Base-by-base conservation (phyloP, 768 basidiomycete genomes). In the Lentinus tigrinus region DNA sequence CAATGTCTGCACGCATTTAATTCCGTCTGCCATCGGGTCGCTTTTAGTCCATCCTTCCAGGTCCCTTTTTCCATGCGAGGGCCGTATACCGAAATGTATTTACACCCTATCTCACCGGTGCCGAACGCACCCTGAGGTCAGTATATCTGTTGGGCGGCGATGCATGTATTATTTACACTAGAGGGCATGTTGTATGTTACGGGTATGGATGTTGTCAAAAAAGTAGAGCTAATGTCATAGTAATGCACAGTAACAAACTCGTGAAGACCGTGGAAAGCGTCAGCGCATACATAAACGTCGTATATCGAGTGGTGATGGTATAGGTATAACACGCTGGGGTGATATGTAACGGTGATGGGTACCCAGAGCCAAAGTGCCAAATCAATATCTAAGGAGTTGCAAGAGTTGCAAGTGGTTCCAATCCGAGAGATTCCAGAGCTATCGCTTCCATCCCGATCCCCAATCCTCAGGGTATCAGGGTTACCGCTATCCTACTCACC, bases 181-280 rank as follows among this genome's bases (percentile, higher is more conserved):
- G 36, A 31, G 19, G 46, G 17, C 34, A 34, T 48, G 53, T 54
- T 55, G 54, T 55, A 60, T 47, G 23, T 16, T 58, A 60, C 49
- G 53, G 58, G 58, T 60, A 60, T 60, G 58, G 38, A 55, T 51
- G 57, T 19, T 39, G 47, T 27, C 34, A 50, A 54, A 54, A n/a
- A 53, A 47, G 44, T 40, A 17, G 27, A 47, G 40, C 31, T 59
- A 59, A 48, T 40, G 49, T 34, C 54, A 52, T 60, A 55, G 39
- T 46, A 55, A 55, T 60, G 58, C 53, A 55, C n/a, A n/a, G n/a
- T 54, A 55, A 46, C 43, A 47, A 50, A 46, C 24, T 37, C 24
- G 31, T 31, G 40, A 27, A 24, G 23, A 13, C n/a, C 54, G 34
- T 47, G 44, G n/a, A 53, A 47, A 38, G 27, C 44, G 52, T 52